These are phyloP conservation scores for Aethionema arabicum DNA, from an alignment of 345 rosid species.

Conservation along the genomic window DNA sequence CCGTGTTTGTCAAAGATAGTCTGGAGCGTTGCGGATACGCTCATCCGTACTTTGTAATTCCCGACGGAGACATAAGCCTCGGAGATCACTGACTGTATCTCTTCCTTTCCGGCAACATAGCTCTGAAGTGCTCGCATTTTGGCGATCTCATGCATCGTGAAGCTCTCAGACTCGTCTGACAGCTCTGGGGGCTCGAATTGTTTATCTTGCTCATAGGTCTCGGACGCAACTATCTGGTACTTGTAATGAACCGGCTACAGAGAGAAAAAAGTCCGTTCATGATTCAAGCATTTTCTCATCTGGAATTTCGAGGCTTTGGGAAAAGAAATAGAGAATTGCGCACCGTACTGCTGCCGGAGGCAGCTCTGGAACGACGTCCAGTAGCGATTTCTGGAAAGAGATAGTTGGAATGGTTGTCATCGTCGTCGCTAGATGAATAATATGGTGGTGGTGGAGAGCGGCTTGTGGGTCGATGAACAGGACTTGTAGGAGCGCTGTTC, in stretches of 20 bases:
- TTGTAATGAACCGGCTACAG: constrained; percentile 38
- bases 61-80: constrained; percentile 69
- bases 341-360: constrained; percentile 34
- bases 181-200: constrained; percentile 39
- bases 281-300: background rate
- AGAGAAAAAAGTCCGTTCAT: background rate
- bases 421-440: constrained; percentile 32
- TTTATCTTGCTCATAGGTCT: constrained; percentile 30
- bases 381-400: constrained; percentile 33
- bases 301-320: background rate
- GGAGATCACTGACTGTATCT: constrained; percentile 47
- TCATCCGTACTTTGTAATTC: constrained; percentile 63
- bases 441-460: constrained; percentile 29
- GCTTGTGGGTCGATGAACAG: constrained; percentile 21
- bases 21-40: constrained; percentile 51
- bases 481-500: constrained; percentile 29
- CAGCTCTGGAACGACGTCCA: constrained; percentile 26
- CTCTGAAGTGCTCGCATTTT: constrained; percentile 32
- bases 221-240: constrained; percentile 19
- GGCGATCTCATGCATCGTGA: constrained; percentile 32
- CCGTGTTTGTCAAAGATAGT: constrained; percentile 64
- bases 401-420: constrained; percentile 33
- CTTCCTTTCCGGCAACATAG: constrained; percentile 37
- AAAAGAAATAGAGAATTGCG: background rate
- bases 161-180: constrained; percentile 28